These are phyloP conservation scores for Tylopilus sp. DNA, from an alignment of 768 basidiomycete species.

Conservation along the genomic window DNA sequence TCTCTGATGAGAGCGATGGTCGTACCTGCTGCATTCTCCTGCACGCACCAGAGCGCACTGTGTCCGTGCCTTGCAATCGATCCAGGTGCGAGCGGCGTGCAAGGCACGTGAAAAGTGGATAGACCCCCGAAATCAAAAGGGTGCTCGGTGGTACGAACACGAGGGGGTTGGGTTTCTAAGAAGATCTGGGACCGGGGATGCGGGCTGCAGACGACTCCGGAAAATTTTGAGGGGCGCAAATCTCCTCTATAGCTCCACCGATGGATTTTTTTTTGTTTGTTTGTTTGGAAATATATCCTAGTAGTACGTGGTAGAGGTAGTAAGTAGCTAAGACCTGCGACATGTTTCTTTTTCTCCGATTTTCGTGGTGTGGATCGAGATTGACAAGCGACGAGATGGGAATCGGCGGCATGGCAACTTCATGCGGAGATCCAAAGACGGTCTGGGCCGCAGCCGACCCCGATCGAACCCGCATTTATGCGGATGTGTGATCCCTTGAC, in stretches of 20 bases:
- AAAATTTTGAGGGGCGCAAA: neutral
- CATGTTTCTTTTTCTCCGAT: neutral
- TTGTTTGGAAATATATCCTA: too few species aligned
- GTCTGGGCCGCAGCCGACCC: constrained; percentile 37
- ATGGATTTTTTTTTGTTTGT: too few species aligned
- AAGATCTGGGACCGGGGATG: constrained; percentile 2
- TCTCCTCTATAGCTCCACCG: neutral
- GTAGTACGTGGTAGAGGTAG: too few species aligned
- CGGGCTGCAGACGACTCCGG: neutral
- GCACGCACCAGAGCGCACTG: constrained; percentile 11
- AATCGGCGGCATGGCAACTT: constrained; percentile 24
- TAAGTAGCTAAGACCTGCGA: too few species aligned
- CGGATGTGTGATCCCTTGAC: constrained; percentile 30
- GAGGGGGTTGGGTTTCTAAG: constrained; percentile 23
- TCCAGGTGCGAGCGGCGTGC: constrained; percentile 24
- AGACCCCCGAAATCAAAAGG: constrained; percentile 27
- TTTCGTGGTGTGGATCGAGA: constrained; percentile 13
- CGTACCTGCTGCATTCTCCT: constrained; percentile 4
- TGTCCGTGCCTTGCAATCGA: constrained; percentile 17
- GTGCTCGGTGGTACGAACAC: constrained; percentile 24
- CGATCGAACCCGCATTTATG: constrained; percentile 37
- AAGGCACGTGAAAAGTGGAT: constrained; percentile 28
- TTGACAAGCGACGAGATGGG: constrained; percentile 23
- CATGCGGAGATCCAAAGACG: constrained; percentile 34
- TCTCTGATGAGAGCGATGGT: constrained; percentile 13